Evolutionary conservation across 257 asterid genomes (phyloP), one percentile per base, ranked within the genome.

Genomic region (Forsythia viridissima): DNA sequence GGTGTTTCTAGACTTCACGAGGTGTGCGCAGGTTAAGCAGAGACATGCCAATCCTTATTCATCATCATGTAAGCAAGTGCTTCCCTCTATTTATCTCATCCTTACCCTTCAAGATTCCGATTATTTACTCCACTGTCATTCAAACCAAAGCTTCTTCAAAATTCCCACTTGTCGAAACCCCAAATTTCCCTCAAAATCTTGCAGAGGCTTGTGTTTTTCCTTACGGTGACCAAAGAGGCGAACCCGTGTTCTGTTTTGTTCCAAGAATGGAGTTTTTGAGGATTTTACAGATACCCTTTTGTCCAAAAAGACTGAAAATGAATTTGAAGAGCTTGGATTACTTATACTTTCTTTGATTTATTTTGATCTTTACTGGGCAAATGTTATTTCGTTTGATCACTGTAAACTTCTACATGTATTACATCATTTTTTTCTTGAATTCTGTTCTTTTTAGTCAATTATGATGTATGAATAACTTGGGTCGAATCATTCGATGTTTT

Each of bases 291-390:
- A 80, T 16, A 68, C 92, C 85, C 82, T 78, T 57, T 75, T 79
- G 77, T 70, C 89, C 71, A 79, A 66, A 71, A 41, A 70, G 84
- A 81, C 81, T 67, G 87, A 79, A 48, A 48, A 13, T 48, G 57
- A 48, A 15, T 48, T 48, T 16, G 94, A 90, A 48, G 97, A 85
- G 90, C 93, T 92, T 66, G 98, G 85, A 77, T 88, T 93, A 73
- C 97, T 88, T 10, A 46, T 79, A 12, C 59, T 86, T 20, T 88
- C 87, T 39, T 65, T 84, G 70, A 80, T 86, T 70, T 84, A 75
- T 69, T 20, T 78, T 8, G 80, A 84, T 71, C 11, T 82, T 77
- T 20, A 80, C 21, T 83, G 86, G 87, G 72, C 73, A 12, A 78
- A 39, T 65, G 36, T 39, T 36, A 21, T 76, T 82, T 80, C 20